A percentile compares a stretch with the other conserved stretches of the same genome.
phyloP scores from a whole-genome alignment of 2,329 filamentous ascomycete genomes.

The Ceratocystis cacaofunesta region DNA sequence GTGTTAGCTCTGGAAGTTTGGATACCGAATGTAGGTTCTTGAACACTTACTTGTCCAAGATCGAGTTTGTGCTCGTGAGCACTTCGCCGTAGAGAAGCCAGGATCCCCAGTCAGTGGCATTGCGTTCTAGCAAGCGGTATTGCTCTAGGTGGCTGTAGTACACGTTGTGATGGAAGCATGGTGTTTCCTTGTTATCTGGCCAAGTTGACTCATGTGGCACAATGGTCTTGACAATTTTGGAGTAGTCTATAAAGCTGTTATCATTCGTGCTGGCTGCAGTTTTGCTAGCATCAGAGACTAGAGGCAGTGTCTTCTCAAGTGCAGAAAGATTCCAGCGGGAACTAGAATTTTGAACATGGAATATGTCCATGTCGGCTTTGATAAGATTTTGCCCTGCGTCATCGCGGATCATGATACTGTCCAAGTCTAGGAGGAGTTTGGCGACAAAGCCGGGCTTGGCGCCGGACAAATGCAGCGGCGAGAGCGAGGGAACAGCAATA shows the following conservation, averaged over 20 bases:
- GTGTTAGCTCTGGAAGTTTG: neutral
- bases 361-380: constrained; percentile 68
- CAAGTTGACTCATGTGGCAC: constrained; percentile 53
- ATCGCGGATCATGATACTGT: constrained; percentile 51
- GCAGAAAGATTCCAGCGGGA: constrained; percentile 41
- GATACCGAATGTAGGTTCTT: neutral
- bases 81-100: constrained; percentile 78
- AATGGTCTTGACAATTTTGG: constrained; percentile 56
- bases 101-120: constrained; percentile 57
- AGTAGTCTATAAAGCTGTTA: constrained; percentile 59
- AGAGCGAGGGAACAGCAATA: constrained; percentile 60
- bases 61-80: constrained; percentile 82
- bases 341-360: constrained; percentile 55
- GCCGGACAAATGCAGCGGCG: constrained; percentile 61
- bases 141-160: constrained; percentile 58
- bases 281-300: neutral
- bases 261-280: constrained; percentile 21
- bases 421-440: constrained; percentile 50
- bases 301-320: constrained; percentile 13
- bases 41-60: constrained; percentile 62
- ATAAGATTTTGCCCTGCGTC: constrained; percentile 52
- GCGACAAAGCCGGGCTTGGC: constrained; percentile 50
- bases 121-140: constrained; percentile 41
- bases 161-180: constrained; percentile 69
- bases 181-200: constrained; percentile 59